phyloP scores from a whole-genome alignment of 2,329 filamentous ascomycete genomes.

The Pezicula carpinea region DNA sequence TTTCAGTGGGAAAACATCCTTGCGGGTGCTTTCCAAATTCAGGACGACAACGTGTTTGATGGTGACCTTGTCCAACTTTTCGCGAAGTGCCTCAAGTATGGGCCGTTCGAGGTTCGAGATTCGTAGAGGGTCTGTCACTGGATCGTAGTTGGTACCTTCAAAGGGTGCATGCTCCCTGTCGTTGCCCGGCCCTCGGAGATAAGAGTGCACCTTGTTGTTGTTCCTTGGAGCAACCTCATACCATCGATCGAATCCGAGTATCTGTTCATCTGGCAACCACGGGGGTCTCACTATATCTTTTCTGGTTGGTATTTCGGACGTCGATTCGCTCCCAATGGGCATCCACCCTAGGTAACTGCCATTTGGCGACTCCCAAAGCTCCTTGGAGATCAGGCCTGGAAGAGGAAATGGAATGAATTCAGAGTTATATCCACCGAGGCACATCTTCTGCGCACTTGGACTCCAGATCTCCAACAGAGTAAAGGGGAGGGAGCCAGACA shows the following conservation, averaged over 20 bases:
- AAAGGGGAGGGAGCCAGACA: constrained; percentile 29
- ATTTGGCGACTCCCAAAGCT: constrained; percentile 15
- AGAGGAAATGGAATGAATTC: constrained; percentile 26
- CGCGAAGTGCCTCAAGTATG: constrained; percentile 26
- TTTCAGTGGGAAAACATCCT: constrained; percentile 35
- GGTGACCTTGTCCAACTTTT: constrained; percentile 25
- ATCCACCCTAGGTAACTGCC: constrained; percentile 15
- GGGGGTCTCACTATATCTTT: constrained; percentile 17
- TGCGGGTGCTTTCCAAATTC: constrained; percentile 35
- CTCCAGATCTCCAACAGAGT: constrained; percentile 29
- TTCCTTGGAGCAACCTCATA: constrained; percentile 4
- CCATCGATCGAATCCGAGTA: constrained; percentile 29
- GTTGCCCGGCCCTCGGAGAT: constrained; percentile 10
- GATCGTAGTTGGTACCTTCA: constrained; percentile 25
- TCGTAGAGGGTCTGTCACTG: constrained; percentile 31
- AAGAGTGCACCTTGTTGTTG: constrained; percentile 11
- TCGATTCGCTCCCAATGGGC: constrained; percentile 8
- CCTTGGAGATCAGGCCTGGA: constrained; percentile 11
- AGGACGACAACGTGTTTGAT: constrained; percentile 35
- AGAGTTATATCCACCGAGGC: constrained; percentile 20
- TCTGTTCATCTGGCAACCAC: constrained; percentile 28
- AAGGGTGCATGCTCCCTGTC: constrained; percentile 3
- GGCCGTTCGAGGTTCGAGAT: constrained; percentile 31
- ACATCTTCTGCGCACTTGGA: constrained; percentile 14
- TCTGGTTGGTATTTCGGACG: neutral